phyloP scores from a whole-genome alignment of 768 basidiomycete species.

The Mycena albidolilacea region DNA sequence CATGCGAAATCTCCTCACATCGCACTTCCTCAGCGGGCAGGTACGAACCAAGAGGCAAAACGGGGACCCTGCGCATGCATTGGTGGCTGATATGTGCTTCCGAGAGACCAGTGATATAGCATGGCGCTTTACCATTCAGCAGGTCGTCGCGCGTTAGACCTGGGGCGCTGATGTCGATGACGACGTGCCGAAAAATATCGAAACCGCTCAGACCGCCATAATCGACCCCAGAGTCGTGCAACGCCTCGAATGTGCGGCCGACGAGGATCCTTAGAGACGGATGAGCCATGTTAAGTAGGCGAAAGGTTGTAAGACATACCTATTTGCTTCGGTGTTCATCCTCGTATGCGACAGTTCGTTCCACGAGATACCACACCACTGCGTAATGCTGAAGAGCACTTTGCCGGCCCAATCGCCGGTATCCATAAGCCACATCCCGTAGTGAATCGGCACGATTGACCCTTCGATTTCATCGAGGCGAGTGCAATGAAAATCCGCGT shows the following conservation, averaged over 20 bases:
- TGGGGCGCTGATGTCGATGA: constrained; percentile 14
- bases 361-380: constrained; percentile 22
- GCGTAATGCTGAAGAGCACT: constrained; percentile 23
- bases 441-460: constrained; percentile 13
- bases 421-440: constrained; percentile 28
- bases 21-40: neutral
- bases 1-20: neutral
- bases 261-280: constrained; percentile 6
- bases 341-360: neutral
- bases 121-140: neutral
- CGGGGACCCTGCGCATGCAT: constrained; percentile 21
- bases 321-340: constrained; percentile 5
- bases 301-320: neutral
- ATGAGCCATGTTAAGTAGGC: neutral
- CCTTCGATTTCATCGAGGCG: neutral
- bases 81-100: constrained; percentile 1
- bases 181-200: neutral
- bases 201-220: neutral
- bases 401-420: constrained; percentile 25
- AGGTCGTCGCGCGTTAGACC: neutral
- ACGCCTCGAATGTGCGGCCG: constrained; percentile 6
- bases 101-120: constrained; percentile 27
- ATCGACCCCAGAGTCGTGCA: constrained; percentile 10
- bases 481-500: constrained; percentile 25
- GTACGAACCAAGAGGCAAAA: constrained; percentile 3